Conservation (phyloP, 768 basidiomycete species). For the Cubamyces sp. region DNA sequence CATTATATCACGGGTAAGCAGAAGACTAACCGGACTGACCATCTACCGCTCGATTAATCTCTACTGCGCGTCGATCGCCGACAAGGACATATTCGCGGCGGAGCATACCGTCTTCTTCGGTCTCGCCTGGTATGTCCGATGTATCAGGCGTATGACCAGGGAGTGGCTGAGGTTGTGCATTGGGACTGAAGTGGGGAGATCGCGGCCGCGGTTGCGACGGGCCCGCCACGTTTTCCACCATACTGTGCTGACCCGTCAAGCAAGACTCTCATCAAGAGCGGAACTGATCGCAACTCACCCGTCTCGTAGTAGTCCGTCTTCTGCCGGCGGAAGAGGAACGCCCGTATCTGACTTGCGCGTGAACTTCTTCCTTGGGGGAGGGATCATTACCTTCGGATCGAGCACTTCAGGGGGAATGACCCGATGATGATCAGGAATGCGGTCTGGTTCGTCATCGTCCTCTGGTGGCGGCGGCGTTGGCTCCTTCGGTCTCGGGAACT, state of each 20-base stretch:
- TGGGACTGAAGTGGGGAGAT: conserved; percentile 10
- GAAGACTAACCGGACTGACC: conserved; percentile 52
- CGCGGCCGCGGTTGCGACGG: conserved; percentile 14
- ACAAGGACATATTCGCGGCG: conserved; percentile 93
- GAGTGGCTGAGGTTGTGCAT: conserved; percentile 32
- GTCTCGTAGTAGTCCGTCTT: neutral
- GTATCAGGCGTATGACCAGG: conserved; percentile 63
- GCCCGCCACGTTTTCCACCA: conserved; percentile 7
- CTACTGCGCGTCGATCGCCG: conserved; percentile 86
- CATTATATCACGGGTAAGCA: neutral
- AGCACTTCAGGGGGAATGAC: conserved; percentile 80
- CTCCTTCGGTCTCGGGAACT: conserved; percentile 62
- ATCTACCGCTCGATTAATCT: conserved; percentile 91
- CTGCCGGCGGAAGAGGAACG: neutral
- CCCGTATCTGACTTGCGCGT: conserved; percentile 39
- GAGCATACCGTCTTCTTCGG: conserved; percentile 79
- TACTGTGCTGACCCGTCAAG: neutral
- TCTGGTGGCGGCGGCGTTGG: conserved; percentile 37
- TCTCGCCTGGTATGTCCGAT: conserved; percentile 80
- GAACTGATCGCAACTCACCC: neutral
- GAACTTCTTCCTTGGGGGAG: conserved; percentile 81
- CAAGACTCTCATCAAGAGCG: neutral
- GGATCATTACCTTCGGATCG: conserved; percentile 80
- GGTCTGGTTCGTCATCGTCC: conserved; percentile 36
- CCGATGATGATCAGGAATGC: conserved; percentile 73